These are phyloP conservation scores for Madurella mycetomatis DNA, from an alignment of 2,329 filamentous ascomycete species.

Conservation along the genomic window DNA sequence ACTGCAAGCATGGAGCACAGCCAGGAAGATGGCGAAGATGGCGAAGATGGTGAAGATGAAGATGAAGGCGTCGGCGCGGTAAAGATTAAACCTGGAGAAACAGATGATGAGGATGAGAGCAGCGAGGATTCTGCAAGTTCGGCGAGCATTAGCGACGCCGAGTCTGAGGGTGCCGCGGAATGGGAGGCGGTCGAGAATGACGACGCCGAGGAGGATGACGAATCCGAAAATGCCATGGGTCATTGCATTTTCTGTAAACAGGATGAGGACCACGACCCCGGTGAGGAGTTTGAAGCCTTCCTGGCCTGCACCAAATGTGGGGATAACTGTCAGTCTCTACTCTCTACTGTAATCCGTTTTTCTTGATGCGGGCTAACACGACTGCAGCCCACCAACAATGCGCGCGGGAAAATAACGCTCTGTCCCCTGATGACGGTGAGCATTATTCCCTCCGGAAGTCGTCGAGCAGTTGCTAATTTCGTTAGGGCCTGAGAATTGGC, in stretches of 20 bases:
- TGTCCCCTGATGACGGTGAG: constrained; percentile 59
- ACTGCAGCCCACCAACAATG: constrained; percentile 83
- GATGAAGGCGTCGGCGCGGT: constrained; percentile 55
- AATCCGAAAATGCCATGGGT: constrained; percentile 48
- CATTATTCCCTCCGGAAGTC: too few relatives aligned
- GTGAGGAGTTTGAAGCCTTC: constrained; percentile 74
- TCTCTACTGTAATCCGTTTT: constrained; percentile 25
- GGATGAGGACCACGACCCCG: constrained; percentile 77
- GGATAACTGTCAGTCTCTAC: constrained; percentile 66
- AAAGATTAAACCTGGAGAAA: constrained; percentile 51
- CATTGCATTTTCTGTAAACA: constrained; percentile 71
- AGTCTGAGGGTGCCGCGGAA: constrained; percentile 53
- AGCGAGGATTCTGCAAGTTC: constrained; percentile 31
- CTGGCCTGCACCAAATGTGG: constrained; percentile 73
- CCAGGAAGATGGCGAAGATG: constrained; percentile 32
- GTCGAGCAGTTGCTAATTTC: constrained; percentile 23
- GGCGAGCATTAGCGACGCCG: constrained; percentile 48
- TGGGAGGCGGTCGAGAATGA: constrained; percentile 54
- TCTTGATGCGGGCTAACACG: constrained; percentile 25
- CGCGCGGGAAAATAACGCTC: constrained; percentile 65
- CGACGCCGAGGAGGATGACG: constrained; percentile 52
- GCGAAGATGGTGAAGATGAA: constrained; percentile 47
- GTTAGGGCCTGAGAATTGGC: constrained; percentile 44
- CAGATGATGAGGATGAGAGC: constrained; percentile 39
- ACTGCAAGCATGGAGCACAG: constrained; percentile 15